These are phyloP conservation scores for Lentinula lateritia DNA, from an alignment of 768 basidiomycete species.

Conservation along the genomic window DNA sequence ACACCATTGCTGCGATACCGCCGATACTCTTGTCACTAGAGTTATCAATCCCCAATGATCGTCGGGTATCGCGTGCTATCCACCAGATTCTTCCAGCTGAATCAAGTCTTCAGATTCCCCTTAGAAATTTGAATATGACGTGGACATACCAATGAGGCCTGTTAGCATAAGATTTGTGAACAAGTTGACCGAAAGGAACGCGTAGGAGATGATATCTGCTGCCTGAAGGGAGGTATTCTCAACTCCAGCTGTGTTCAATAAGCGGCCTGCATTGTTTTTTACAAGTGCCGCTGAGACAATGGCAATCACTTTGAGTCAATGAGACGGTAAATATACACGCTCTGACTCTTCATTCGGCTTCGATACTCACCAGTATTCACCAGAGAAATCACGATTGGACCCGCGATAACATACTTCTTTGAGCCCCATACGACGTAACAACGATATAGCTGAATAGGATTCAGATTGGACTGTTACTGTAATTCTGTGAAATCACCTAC, in stretches of 20 bases:
- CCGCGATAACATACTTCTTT: not conserved
- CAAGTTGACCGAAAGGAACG: not conserved
- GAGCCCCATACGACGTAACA: not conserved
- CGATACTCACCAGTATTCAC: not conserved
- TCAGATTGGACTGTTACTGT: not conserved
- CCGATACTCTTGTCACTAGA: not conserved
- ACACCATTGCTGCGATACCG: not conserved
- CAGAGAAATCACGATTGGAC: not conserved
- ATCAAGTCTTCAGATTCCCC: no score
- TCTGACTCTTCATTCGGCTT: no score
- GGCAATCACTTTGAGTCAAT: not conserved
- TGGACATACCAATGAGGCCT: not conserved
- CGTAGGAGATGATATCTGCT: not conserved
- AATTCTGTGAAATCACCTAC: not conserved
- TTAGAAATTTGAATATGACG: not conserved
- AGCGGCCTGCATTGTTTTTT: not conserved
- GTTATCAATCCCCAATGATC: not conserved
- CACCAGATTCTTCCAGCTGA: slow-evolving; percentile 1
- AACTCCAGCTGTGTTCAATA: not conserved
- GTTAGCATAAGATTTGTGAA: not conserved
- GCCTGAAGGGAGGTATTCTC: not conserved
- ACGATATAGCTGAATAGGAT: not conserved
- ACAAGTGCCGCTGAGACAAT: not conserved
- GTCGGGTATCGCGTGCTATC: not conserved
- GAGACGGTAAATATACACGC: not conserved